Evolutionary conservation across 23 red algal species (phyloP), one percentile per base, ranked within the genome.

Genomic region (Rhodosorus marinus): DNA sequence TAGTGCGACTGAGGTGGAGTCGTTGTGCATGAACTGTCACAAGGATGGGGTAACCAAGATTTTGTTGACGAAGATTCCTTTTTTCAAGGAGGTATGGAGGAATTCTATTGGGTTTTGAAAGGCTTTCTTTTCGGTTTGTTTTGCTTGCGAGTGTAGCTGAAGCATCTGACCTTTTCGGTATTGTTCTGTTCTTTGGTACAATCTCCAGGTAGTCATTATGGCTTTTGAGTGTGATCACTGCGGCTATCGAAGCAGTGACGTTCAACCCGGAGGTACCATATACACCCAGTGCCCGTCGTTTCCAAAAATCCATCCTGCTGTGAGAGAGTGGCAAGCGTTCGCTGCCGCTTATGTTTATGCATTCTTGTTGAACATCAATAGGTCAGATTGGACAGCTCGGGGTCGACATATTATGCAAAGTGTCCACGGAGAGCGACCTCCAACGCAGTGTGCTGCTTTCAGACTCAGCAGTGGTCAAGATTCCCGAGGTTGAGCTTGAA

Each of bases 21-120:
- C 60, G 23, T 53, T 75, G 2, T 75, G 69, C 48, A 42, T 75
- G 69, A 48, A 61, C 8, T 75, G 69, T 29, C 47, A 48, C 28
- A 5, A 75, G 51, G 57, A 75, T 51, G 69, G 69, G 34, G 29
- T 42, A 6, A 75, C 69, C 27, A 29, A 53, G 36, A 51, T 60
- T 5, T 46, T 75, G 24, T 35, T 75, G 27, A 47, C 31, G 1
- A 20, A 36, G 34, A 75, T 75, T 26, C 69, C 69, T 2, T 64
- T 47, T 64, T 64, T 24, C 59, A 43, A 64, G 47, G 47, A 50
- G 22, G 47, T n/a, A n/a, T n/a, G n/a, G n/a, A n/a, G n/a, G n/a
- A n/a, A n/a, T n/a, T n/a, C n/a, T n/a, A n/a, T n/a, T n/a, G n/a
- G n/a, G n/a, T n/a, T n/a, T n/a, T n/a, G n/a, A n/a, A n/a, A n/a